A percentile compares a stretch with the other conserved stretches of the same genome.
These are phyloP conservation scores for Pseudocercospora pini-densiflorae DNA, from an alignment of 2,329 filamentous ascomycete genomes.

Conservation along the genomic window DNA sequence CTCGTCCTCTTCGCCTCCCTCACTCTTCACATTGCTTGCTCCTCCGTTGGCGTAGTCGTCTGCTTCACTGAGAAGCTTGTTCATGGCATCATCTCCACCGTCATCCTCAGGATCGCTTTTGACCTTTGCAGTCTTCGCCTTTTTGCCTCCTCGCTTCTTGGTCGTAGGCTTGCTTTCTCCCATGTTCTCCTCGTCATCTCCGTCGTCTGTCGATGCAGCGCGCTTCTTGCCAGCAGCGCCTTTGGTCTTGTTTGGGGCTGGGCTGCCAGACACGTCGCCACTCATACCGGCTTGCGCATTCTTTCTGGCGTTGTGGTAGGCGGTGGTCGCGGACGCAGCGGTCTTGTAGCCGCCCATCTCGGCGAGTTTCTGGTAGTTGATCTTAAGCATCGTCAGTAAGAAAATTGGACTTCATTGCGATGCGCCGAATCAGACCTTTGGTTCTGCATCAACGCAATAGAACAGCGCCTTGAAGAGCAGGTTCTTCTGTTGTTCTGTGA, in stretches of 20 bases:
- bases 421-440: not conserved
- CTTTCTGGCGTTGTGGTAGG: constrained; percentile 67
- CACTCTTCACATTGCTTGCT: constrained; percentile 6
- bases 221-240: constrained; percentile 12
- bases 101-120: constrained; percentile 10
- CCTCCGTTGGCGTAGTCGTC: not conserved
- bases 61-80: not conserved
- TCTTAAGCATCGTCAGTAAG: constrained; percentile 16
- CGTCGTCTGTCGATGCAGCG: constrained; percentile 5
- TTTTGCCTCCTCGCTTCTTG: constrained; percentile 6
- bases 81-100: not conserved
- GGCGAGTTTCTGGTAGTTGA: constrained; percentile 30
- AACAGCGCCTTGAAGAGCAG: not conserved
- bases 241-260: not conserved
- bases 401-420: not conserved
- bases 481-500: not conserved
- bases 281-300: constrained; percentile 68
- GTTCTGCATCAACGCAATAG: not conserved
- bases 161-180: not conserved
- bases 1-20: constrained; percentile 3
- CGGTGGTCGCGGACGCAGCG: constrained; percentile 24
- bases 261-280: not conserved
- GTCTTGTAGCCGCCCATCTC: constrained; percentile 27
- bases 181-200: constrained; percentile 9
- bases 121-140: constrained; percentile 7